Evolutionary conservation across 306 rosid species (phyloP).

Genomic region (Mimosa bimucronata): DNA sequence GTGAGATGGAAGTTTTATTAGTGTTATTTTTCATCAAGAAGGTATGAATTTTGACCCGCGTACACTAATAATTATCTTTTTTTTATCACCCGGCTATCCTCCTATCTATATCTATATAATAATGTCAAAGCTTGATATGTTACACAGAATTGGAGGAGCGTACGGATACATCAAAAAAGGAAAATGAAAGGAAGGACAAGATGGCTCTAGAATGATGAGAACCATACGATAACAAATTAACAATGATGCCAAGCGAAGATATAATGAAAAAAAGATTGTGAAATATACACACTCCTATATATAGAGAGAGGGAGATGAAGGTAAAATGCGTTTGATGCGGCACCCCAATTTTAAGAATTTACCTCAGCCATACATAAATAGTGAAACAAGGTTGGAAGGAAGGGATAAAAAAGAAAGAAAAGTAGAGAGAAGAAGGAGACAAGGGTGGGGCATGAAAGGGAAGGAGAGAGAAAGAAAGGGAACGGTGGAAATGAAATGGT

Average conservation of each 20-base stretch:
- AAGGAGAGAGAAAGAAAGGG: background rate
- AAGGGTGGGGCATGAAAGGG: background rate
- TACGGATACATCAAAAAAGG: background rate
- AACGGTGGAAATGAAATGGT: background rate
- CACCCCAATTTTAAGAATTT: background rate
- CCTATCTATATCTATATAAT: background rate
- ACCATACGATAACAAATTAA: background rate
- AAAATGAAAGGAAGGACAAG: background rate
- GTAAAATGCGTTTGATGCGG: no score
- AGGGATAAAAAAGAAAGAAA: background rate
- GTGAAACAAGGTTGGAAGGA: background rate
- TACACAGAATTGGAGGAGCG: background rate
- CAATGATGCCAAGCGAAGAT: background rate
- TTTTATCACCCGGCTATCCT: background rate
- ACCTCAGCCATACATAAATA: background rate
- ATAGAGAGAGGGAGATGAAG: no score
- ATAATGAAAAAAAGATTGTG: background rate
- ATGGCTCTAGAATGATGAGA: background rate
- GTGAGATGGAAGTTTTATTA: background rate
- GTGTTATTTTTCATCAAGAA: background rate
- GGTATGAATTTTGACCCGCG: background rate
- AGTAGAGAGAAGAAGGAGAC: background rate
- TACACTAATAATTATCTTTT: background rate
- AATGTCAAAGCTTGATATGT: background rate
- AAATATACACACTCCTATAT: no score